phyloP scores from a whole-genome alignment of 2,329 filamentous ascomycete genomes.

The Aspergillus aculeatus region DNA sequence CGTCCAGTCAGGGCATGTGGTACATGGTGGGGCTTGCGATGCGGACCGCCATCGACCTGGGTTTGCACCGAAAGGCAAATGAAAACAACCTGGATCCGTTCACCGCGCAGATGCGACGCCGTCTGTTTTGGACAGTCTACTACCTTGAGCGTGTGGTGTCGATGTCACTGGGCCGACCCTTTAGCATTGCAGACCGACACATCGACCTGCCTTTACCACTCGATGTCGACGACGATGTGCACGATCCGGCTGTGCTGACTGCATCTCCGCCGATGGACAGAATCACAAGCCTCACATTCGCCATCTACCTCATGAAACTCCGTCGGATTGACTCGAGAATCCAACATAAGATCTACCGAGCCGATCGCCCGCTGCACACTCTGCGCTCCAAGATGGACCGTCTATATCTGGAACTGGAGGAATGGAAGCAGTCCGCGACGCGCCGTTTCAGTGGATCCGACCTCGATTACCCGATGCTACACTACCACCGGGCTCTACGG shows the following conservation, averaged over 20 bases:
- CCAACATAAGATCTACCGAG: constrained; percentile 53
- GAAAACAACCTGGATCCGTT: constrained; percentile 44
- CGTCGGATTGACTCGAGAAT: constrained; percentile 51
- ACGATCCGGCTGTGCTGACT: constrained; percentile 36
- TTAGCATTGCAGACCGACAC: constrained; percentile 52
- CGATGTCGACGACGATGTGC: constrained; percentile 45
- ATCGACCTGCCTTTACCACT: constrained; percentile 52
- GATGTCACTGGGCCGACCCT: constrained; percentile 51
- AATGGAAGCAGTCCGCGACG: constrained; percentile 46
- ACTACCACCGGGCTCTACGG: constrained; percentile 52
- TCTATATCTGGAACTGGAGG: constrained; percentile 47
- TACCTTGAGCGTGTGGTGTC: constrained; percentile 52
- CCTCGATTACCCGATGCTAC: constrained; percentile 50
- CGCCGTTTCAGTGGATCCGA: constrained; percentile 37
- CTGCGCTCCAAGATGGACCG: constrained; percentile 50
- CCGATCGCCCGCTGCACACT: constrained; percentile 46
- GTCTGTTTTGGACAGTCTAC: constrained; percentile 55
- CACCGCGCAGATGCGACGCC: constrained; percentile 46
- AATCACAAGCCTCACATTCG: constrained; percentile 42
- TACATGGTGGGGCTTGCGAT: constrained; percentile 57
- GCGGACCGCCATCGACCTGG: constrained; percentile 54
- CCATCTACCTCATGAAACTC: constrained; percentile 47
- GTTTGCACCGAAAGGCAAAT: constrained; percentile 50
- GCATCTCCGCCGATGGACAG: constrained; percentile 30
- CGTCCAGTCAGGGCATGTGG: constrained; percentile 53